phyloP scores from a whole-genome alignment of 768 basidiomycete species.

The Mrakia blollopis region DNA sequence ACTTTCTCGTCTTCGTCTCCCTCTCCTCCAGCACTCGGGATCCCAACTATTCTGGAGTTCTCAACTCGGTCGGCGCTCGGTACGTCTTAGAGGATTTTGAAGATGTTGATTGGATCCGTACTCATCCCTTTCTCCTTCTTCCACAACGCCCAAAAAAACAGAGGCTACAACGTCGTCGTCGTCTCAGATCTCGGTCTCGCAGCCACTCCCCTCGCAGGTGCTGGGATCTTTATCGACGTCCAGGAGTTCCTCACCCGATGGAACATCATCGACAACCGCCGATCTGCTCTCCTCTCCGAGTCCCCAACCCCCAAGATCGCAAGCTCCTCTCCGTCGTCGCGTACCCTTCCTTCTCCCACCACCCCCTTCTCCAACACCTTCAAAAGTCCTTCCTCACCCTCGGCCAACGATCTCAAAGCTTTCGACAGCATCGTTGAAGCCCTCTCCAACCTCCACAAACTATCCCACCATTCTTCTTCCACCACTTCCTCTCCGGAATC shows the following conservation, averaged over 20 bases:
- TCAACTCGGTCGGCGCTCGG: background rate
- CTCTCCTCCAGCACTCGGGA: background rate
- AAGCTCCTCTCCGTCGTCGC: too few species aligned
- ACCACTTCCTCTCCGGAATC: background rate
- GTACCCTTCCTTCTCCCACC: background rate
- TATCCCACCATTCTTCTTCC: background rate
- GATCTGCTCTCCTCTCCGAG: background rate
- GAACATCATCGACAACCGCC: background rate
- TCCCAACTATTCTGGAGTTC: background rate
- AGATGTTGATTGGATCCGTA: too few species aligned
- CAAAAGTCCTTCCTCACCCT: too few species aligned
- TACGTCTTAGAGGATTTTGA: background rate
- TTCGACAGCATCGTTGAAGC: background rate
- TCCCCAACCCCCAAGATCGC: too few species aligned
- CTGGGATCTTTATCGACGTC: background rate
- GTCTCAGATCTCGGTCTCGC: background rate
- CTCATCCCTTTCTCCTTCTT: background rate
- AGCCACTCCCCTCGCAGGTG: background rate
- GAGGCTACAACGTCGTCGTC: constrained; percentile 5
- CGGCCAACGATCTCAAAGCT: background rate
- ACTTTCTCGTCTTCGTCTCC: too few species aligned
- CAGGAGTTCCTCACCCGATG: background rate
- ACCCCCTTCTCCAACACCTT: too few species aligned
- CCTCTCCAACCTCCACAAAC: background rate
- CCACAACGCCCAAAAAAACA: background rate